Base-by-base conservation (phyloP, 257 asterid species). In the Jacaranda copaia region DNA sequence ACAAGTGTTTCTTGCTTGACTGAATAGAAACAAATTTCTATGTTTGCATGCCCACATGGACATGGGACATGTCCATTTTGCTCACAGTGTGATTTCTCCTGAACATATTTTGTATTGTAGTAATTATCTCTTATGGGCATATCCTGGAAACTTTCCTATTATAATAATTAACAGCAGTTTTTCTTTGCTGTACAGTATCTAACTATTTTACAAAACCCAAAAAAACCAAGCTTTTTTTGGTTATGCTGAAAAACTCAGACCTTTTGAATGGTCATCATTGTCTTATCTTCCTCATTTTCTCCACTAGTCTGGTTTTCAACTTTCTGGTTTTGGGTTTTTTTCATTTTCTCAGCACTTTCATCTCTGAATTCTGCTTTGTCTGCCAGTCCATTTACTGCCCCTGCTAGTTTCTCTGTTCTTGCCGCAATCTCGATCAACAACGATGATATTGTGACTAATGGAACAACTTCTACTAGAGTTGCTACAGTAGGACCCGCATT, bases 361-460 rank as follows among this genome's bases (percentile, higher is more conserved):
- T 9, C 85, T 78, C 72, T 78, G 78, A 93, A 93, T 62, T 86
- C 88, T 59, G 92, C 94, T 79, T 82, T 85, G 40, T 70, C 82
- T 32, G 96, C 94, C 61, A 91, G 75, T 46, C 62, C 88, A 45
- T 79, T 73, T 8, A 89, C 91, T 0, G 84, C 87, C 59, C 78
- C 82, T 13, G 82, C 89, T 65, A 87, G 73, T 39, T 81, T 87
- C 68, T 82, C 89, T 3, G 84, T 87, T 82, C 97, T 87, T 71
- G 83, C 80, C 62, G 92, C 91, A 36, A 91, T 86, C 85, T 93
- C 98, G 46, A 83, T 78, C 75, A 91, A 58, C 84, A 88, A 76
- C n/a, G 94, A 85, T 8, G 94, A 84, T 48, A 82, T 57, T 8
- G 92, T 87, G 62, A 87, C 83, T 58, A 89, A 70, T 39, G 95